Evolutionary conservation across 2,329 filamentous ascomycete species (phyloP), one percentile per base, ranked within the genome.

Genomic region (Hypoxylon sp.): DNA sequence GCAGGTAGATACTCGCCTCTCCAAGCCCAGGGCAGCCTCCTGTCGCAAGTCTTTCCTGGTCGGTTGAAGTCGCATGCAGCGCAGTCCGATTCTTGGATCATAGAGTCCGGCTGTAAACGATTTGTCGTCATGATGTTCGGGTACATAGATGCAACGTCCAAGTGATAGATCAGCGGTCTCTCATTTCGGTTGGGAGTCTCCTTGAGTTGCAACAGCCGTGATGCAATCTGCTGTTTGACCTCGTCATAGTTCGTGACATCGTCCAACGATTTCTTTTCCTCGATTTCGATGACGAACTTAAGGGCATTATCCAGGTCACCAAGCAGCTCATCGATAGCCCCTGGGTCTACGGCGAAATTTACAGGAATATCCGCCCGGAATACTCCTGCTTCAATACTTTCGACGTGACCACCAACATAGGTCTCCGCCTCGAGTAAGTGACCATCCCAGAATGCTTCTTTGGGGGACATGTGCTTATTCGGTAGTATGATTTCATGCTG

Each of bases 101-200:
- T 97, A n/a, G 96, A 98, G 80, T 99, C 96, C 0, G 96, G 96
- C 75, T 99, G 96, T 51, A 99, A 82, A 79, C 96, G 92, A 80
- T 99, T 99, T 1, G 96, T 99, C 1, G 97, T 99, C 97, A 99
- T 99, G 79, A 99, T 99, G 81, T 99, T 99, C 8, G 96, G 96
- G 79, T 99, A 99, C 96, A 99, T 99, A 66, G 96, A 98, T 17
- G 96, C 96, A 65, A 99, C 97, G 78, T 99, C 96, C 82, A 99
- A 85, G 85, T 99, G 96, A 82, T 99, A 99, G 72, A 99, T 99
- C 33, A 97, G 88, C 3, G 96, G 96, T 48, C 90, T 85, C 79
- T 99, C 96, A 73, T 85, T 90, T 70, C 96, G 88, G 75, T 97
- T 94, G 0, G 96, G 95, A 0, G 91, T 96, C 57, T 90, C 86